Percentiles rank a stretch among this genome's conserved stretches.
Conservation (phyloP, 495 filamentous ascomycete species). For the Penicillium antarcticum region DNA sequence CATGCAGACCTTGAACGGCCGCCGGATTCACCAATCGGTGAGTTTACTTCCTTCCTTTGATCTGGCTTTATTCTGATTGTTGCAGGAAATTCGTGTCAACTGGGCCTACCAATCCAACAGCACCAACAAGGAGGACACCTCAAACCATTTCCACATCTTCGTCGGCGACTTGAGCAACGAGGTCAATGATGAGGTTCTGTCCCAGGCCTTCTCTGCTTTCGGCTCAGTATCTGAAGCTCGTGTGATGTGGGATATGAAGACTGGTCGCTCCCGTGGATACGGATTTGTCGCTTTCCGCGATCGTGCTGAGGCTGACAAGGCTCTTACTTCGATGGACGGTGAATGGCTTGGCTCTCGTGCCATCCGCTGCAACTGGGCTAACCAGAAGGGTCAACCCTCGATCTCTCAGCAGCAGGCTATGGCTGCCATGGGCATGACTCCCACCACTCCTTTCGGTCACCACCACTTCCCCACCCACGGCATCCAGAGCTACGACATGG, state of each 20-base stretch:
- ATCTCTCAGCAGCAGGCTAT: constrained; percentile 97
- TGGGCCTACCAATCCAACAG: constrained; percentile 99
- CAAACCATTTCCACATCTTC: constrained; percentile 98
- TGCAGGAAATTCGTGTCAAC: constrained; percentile 97
- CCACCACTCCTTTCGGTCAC: constrained; percentile 92
- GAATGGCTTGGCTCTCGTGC: constrained; percentile 99
- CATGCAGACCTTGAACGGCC: constrained; percentile 94
- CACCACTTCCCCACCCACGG: constrained; percentile 98
- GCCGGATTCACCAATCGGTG: constrained; percentile 91
- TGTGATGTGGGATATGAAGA: constrained; percentile 99
- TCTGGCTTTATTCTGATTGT: constrained; percentile 1
- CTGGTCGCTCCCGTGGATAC: constrained; percentile 93
- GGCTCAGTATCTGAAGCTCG: constrained; percentile 97
- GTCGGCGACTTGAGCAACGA: constrained; percentile 98
- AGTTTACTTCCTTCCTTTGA: constrained; percentile 1
- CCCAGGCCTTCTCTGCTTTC: constrained; percentile 95
- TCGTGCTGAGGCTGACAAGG: constrained; percentile 90
- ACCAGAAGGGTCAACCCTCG: constrained; percentile 98
- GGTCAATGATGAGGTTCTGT: constrained; percentile 93
- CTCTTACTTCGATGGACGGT: constrained; percentile 94
- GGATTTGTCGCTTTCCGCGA: constrained; percentile 98
- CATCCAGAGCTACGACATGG: constrained; percentile 96
- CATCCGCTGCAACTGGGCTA: constrained; percentile 99
- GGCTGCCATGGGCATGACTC: constrained; percentile 98
- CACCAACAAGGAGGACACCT: constrained; percentile 94